Base-by-base conservation (phyloP, 2,329 filamentous ascomycete species). In the Aspergillus ustus region DNA sequence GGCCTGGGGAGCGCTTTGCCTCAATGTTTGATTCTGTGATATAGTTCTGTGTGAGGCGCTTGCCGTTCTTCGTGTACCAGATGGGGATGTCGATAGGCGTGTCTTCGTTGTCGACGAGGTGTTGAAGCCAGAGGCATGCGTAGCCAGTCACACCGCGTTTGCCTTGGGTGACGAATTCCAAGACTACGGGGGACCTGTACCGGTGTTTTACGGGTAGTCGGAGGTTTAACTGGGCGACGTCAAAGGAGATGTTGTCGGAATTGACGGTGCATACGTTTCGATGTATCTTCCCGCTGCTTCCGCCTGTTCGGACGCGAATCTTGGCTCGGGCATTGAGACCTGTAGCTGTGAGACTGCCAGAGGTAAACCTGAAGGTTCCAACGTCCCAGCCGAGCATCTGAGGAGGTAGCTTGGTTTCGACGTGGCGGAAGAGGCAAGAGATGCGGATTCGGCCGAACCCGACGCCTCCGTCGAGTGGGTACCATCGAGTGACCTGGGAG, bases 391-490 rank as follows among this genome's bases (percentile, higher is more conserved):
- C 93, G 4, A 97, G 85, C 77, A 97, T 90, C 45, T 88, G 81
- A 0, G 91, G 91, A n/a, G 93, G 93, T 1, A 98, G 83, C 50
- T 88, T 88, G 57, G 94, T 90, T 75, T 97, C 93, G 48, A 97
- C 87, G 29, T 91, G 93, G 29, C 94, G 89, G 85, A 97, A 97
- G 3, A 98, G 84, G 3, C 98, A 78, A 0, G 92, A 96, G 67
- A 99, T 90, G 45, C 93, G 89, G 62, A 96, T 85, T 7, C 94
- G 90, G 44, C 95, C 95, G 66, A 95, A 98, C 0, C 95, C 91
- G 65, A 98, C 89, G 11, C 95, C 95, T 22, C 94, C 95, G 72
- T 97, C 93, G 0, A 99, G 84, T n/a, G 95, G 94, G 74, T 97
- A 98, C 93, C 93, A 97, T 62, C 93, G 84, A 2, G 93, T 96